These are phyloP conservation scores for Clohesyomyces aquaticus DNA, from an alignment of 495 filamentous ascomycete genomes.

Conservation along the genomic window DNA sequence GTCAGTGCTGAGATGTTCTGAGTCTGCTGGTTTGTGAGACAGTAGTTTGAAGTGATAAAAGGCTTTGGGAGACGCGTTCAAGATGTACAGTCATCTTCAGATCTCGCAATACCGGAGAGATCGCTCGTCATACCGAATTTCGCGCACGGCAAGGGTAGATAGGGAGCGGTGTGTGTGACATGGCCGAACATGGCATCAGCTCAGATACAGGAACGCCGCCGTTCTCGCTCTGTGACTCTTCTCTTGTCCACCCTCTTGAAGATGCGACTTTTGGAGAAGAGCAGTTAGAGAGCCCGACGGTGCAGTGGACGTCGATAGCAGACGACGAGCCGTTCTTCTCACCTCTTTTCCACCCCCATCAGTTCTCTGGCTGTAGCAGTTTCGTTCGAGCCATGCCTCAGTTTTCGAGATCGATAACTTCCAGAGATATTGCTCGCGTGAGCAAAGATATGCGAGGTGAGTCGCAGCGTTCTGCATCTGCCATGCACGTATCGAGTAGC, in stretches of 20 bases:
- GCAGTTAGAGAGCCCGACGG: neutral
- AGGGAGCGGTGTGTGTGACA: slow-evolving; percentile 26
- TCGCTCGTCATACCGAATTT: slow-evolving; percentile 30
- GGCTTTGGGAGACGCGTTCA: neutral
- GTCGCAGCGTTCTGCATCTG: slow-evolving; percentile 12
- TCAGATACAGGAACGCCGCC: neutral
- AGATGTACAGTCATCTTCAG: slow-evolving; percentile 13
- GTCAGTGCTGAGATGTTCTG: neutral
- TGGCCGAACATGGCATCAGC: slow-evolving; percentile 1
- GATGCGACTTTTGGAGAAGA: neutral
- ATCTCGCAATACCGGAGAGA: slow-evolving; percentile 23
- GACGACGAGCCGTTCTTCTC: neutral
- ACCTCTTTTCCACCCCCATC: slow-evolving; percentile 10
- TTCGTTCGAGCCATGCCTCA: slow-evolving; percentile 29
- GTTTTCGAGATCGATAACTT: slow-evolving; percentile 26
- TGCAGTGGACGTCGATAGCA: neutral
- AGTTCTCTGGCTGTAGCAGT: slow-evolving; percentile 22
- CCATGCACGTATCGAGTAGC: too few relatives aligned
- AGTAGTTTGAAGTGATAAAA: neutral
- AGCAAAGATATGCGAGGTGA: slow-evolving; percentile 12
- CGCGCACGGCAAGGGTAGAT: slow-evolving; percentile 19
- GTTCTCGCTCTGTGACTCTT: slow-evolving; percentile 2
- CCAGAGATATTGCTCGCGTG: slow-evolving; percentile 18
- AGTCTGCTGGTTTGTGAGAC: neutral
- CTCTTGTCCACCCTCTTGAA: neutral